Evolutionary conservation across 2,329 filamentous ascomycete species (phyloP), one percentile per base, ranked within the genome.

Genomic region (Fusarium tjaetaba): DNA sequence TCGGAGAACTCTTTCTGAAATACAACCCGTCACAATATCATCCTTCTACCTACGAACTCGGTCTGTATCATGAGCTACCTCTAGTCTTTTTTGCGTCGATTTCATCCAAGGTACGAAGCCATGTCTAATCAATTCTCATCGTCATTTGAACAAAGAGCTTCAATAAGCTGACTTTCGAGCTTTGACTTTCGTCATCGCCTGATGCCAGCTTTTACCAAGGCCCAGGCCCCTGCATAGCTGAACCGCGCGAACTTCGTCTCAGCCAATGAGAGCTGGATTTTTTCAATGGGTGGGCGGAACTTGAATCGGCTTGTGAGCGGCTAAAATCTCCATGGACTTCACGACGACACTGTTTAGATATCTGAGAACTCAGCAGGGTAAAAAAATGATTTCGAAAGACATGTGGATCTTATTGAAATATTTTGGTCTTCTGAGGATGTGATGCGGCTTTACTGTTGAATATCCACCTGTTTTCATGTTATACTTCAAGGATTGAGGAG

Each of bases 111-210:
- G 15, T 14, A 39, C 36, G 15, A 61, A 42, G n/a, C 20, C 18
- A 38, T 22, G 24, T 18, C 22, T 4, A 24, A 18, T n/a, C n/a
- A 30, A 36, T 60, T 59, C 51, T 18, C 39, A 15, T 58, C 24
- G 28, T 53, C 59, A 58, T 43, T 55, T 41, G 20, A 49, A 51
- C n/a, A 66, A 43, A 59, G 16, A 62, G 32, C 26, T 72, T 59
- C 34, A 61, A 59, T 36, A 59, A 49, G 55, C 48, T 46, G 53
- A 41, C 43, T 6, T 58, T 48, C 26, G 30, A 70, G 30, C 53
- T 28, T 26, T 67, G 42, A 26, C 53, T 74, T 74, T 72, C 72
- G 71, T 74, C 72, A 72, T 74, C 68, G 61, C 36, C 45, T 65
- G 51, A 64, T 65, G 22, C 51, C 68, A 43, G 53, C 62, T 56